phyloP scores from a whole-genome alignment of 73 alveolate genomes.

The Tetrahymena elliotti region DNA sequence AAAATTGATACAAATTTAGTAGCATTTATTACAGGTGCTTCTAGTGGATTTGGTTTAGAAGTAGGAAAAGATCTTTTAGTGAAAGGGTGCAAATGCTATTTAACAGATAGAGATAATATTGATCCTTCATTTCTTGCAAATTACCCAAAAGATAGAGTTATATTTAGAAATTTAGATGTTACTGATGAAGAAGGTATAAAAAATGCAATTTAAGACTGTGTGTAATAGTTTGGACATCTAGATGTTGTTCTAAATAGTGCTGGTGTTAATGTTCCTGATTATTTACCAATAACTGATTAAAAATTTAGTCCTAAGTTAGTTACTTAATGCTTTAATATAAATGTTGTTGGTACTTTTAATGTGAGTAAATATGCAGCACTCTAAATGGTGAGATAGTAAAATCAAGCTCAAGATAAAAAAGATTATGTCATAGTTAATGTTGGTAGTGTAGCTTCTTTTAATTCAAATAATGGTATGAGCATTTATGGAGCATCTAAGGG shows the following conservation, averaged over 20 bases:
- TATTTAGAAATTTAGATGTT: constrained; percentile 43
- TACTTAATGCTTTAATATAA: constrained; percentile 53
- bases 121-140: not conserved
- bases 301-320: constrained; percentile 26
- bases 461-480: constrained; percentile 74
- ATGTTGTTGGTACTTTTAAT: constrained; percentile 76
- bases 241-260: constrained; percentile 77
- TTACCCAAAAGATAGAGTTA: not conserved
- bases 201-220: constrained; percentile 54
- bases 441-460: constrained; percentile 80
- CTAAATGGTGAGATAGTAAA: constrained; percentile 47
- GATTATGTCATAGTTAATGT: constrained; percentile 77
- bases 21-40: constrained; percentile 21
- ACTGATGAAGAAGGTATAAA: constrained; percentile 50
- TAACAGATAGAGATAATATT: constrained; percentile 29
- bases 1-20: constrained; percentile 3
- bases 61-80: constrained; percentile 4
- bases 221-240: constrained; percentile 51
- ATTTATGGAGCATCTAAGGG: constrained; percentile 88
- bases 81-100: constrained; percentile 16
- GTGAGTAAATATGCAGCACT: constrained; percentile 65
- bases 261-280: constrained; percentile 57
- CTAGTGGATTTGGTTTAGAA: constrained; percentile 36
- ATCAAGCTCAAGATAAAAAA: constrained; percentile 36
- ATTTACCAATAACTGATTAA: constrained; percentile 26